Conservation (phyloP, 371 early-diverging fungal genomes). For the Mortierella sp. region DNA sequence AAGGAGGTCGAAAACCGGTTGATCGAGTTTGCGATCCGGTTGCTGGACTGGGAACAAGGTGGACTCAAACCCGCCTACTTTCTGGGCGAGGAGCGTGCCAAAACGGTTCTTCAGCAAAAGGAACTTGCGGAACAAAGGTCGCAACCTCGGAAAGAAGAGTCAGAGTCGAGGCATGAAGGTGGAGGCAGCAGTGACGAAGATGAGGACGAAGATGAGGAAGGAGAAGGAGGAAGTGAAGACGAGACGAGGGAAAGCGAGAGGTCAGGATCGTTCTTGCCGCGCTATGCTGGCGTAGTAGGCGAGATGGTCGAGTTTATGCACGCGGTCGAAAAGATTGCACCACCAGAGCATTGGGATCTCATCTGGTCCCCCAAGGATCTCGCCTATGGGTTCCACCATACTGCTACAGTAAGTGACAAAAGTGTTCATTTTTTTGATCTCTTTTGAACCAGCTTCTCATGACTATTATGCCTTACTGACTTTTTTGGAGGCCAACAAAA, state of each 20-base stretch:
- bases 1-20: constrained; percentile 26
- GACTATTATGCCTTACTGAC: background rate
- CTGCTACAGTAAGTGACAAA: constrained; percentile 23
- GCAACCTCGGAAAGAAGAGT: background rate
- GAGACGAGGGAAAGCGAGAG: background rate
- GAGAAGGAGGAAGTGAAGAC: constrained; percentile 5
- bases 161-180: too few species aligned
- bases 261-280: background rate
- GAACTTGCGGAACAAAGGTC: too few species aligned
- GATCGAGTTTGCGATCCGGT: constrained; percentile 52
- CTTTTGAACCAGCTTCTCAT: background rate
- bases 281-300: constrained; percentile 40
- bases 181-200: background rate
- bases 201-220: constrained; percentile 1
- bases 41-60: constrained; percentile 52
- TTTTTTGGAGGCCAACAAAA: too few species aligned
- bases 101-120: background rate
- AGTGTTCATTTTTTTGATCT: background rate
- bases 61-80: constrained; percentile 42
- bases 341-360: constrained; percentile 25
- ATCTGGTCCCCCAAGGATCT: constrained; percentile 18
- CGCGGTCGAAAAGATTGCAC: constrained; percentile 18
- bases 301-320: constrained; percentile 36
- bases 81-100: constrained; percentile 32
- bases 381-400: constrained; percentile 27